These are phyloP conservation scores for Termitomyces sp. DNA, from an alignment of 768 basidiomycete genomes.

Conservation along the genomic window DNA sequence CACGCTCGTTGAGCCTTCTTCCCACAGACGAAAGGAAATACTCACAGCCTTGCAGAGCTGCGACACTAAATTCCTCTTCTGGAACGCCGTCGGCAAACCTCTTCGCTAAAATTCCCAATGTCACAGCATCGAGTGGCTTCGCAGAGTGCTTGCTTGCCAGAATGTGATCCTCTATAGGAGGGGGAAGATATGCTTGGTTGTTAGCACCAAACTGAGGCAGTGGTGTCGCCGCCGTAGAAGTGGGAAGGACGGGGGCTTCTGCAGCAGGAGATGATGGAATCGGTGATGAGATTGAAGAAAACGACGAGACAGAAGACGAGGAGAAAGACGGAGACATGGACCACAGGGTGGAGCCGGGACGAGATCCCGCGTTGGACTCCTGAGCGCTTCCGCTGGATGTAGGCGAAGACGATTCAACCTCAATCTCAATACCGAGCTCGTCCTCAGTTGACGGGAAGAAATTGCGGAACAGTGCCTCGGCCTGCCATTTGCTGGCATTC, in stretches of 20 bases:
- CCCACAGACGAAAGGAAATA: constrained; percentile 22
- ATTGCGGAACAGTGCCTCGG: constrained; percentile 82
- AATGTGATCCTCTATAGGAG: constrained; percentile 58
- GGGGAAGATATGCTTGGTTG: constrained; percentile 59
- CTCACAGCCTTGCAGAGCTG: constrained; percentile 88
- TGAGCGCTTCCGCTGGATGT: constrained; percentile 2
- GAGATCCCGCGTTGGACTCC: constrained; percentile 2
- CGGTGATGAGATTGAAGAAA: constrained; percentile 39
- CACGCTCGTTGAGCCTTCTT: constrained; percentile 1
- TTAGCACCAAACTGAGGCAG: constrained; percentile 46
- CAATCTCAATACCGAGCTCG: constrained; percentile 30
- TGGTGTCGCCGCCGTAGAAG: constrained; percentile 18
- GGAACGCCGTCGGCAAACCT: constrained; percentile 79
- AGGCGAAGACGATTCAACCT: constrained; percentile 18
- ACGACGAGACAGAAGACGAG: constrained; percentile 18
- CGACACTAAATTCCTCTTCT: constrained; percentile 84
- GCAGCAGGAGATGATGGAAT: constrained; percentile 30
- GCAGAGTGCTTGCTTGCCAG: constrained; percentile 55
- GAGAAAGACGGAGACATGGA: constrained; percentile 23
- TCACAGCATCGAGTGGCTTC: constrained; percentile 59
- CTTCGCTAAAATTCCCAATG: constrained; percentile 66
- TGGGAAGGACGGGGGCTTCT: constrained; percentile 13
- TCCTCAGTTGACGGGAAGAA: constrained; percentile 80
- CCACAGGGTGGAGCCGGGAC: constrained; percentile 18
- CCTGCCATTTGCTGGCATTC: constrained; percentile 81